Percentiles rank a stretch among this genome's conserved stretches.
Evolutionary conservation across 805 yeast genomes (phyloP).

Genomic region (Schizosaccharomyces octosporus): DNA sequence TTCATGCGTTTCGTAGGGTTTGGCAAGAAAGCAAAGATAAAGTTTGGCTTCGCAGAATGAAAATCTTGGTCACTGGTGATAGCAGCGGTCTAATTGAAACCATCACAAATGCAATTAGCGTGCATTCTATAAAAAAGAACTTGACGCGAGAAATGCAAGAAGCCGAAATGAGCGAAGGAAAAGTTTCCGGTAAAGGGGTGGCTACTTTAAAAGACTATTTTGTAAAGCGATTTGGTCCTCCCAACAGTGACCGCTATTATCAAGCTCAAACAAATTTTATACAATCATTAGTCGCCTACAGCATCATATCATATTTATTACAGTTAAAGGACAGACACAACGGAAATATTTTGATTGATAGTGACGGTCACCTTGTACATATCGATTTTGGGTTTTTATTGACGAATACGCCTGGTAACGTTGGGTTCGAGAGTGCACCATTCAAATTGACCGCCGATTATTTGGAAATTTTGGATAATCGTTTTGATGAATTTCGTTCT

Average conservation of each 20-base stretch:
- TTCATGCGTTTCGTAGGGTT: conserved; percentile 59
- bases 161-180: conserved; percentile 40
- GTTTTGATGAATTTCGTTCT: conserved; percentile 33
- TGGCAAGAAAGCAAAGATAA: conserved; percentile 50
- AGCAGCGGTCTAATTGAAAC: conserved; percentile 86
- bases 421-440: conserved; percentile 94
- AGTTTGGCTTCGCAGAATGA: conserved; percentile 86
- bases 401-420: conserved; percentile 88
- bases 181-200: conserved; percentile 17
- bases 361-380: conserved; percentile 73
- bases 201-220: conserved; percentile 63
- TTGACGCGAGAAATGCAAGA: conserved; percentile 33
- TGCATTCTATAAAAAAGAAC: conserved; percentile 85
- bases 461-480: conserved; percentile 52
- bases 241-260: conserved; percentile 25
- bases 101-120: conserved; percentile 76
- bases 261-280: conserved; percentile 72
- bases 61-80: conserved; percentile 72
- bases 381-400: conserved; percentile 87
- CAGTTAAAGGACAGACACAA: conserved; percentile 95
- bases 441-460: conserved; percentile 80
- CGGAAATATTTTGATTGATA: conserved; percentile 92
- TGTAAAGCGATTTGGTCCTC: conserved; percentile 43
- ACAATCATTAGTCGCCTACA: conserved; percentile 73
- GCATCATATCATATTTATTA: conserved; percentile 66